These are phyloP conservation scores for Pharnaceum exiguum DNA, from an alignment of 148 eudicot genomes.

Conservation along the genomic window DNA sequence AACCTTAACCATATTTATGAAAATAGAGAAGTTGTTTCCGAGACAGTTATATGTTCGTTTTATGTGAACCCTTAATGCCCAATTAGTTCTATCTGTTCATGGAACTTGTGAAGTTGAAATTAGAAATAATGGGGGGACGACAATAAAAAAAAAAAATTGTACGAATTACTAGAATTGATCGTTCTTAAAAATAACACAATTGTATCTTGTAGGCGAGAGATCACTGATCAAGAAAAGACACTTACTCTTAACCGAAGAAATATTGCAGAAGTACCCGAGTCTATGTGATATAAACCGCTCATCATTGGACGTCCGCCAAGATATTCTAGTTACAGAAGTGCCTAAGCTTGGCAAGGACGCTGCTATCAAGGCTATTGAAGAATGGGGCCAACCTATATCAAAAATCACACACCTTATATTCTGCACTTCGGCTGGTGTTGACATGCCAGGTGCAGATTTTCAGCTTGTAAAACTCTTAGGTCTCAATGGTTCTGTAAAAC, in stretches of 20 bases:
- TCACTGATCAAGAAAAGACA: slow-evolving; percentile 20
- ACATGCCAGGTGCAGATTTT: slow-evolving; percentile 32
- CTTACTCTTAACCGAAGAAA: slow-evolving; percentile 25
- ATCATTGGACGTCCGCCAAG: slow-evolving; percentile 23
- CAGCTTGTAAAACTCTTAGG: slow-evolving; percentile 31
- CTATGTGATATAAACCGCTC: slow-evolving; percentile 15
- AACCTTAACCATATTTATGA: no score
- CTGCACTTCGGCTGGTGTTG: slow-evolving; percentile 29
- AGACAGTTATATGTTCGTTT: no score
- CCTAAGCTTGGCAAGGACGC: slow-evolving; percentile 27
- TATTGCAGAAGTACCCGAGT: slow-evolving; percentile 20
- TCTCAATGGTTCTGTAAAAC: slow-evolving; percentile 24
- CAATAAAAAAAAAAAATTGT: no score
- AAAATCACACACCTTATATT: slow-evolving; percentile 30
- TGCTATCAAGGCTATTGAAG: slow-evolving; percentile 24
- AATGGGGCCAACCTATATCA: slow-evolving; percentile 31
- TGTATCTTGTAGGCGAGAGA: slow-evolving; percentile 12
- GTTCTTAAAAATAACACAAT: no score
- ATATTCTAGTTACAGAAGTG: slow-evolving; percentile 22
- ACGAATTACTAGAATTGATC: no score
- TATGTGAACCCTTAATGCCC: no score
- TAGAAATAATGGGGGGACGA: no score
- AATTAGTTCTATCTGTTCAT: no score
- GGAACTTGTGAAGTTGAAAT: no score
- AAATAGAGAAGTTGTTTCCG: no score